Conservation (phyloP, 768 basidiomycete genomes). For the Imleria badia region DNA sequence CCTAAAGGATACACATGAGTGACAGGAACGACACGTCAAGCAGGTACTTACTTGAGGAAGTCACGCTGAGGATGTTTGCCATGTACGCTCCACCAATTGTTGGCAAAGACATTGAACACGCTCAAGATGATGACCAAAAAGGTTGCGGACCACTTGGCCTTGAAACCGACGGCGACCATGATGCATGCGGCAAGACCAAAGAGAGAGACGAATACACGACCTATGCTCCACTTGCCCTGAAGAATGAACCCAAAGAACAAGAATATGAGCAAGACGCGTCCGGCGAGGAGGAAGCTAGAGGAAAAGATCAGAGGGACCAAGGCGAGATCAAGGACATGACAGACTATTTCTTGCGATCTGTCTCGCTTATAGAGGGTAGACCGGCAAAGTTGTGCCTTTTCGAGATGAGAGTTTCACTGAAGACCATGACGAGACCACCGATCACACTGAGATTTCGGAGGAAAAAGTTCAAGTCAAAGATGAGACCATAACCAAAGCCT, state of each 20-base stretch:
- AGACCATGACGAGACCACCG: constrained; percentile 98
- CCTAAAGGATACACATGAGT: constrained; percentile 42
- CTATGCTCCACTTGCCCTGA: constrained; percentile 88
- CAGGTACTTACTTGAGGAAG: constrained; percentile 85
- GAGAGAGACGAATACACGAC: constrained; percentile 83
- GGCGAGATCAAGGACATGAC: constrained; percentile 25
- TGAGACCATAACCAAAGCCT: constrained; percentile 97
- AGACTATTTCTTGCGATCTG: constrained; percentile 97
- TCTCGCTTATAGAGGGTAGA: constrained; percentile 86
- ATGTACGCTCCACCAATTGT: constrained; percentile 98
- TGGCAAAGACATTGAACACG: constrained; percentile 96
- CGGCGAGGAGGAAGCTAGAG: constrained; percentile 90
- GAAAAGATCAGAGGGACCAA: constrained; percentile 1
- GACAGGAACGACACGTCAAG: neutral
- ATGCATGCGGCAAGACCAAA: constrained; percentile 88
- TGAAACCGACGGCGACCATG: constrained; percentile 99
- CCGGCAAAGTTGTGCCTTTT: constrained; percentile 89
- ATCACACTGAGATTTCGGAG: constrained; percentile 97
- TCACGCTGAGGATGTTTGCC: constrained; percentile 92
- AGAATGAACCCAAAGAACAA: constrained; percentile 97
- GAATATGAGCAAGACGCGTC: constrained; percentile 97
- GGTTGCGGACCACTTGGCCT: constrained; percentile 97
- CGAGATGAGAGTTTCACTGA: constrained; percentile 91
- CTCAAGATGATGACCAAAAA: constrained; percentile 93
- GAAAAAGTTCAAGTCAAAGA: constrained; percentile 99